phyloP scores from a whole-genome alignment of 306 rosid genomes.

The Vachellia collinsii region DNA sequence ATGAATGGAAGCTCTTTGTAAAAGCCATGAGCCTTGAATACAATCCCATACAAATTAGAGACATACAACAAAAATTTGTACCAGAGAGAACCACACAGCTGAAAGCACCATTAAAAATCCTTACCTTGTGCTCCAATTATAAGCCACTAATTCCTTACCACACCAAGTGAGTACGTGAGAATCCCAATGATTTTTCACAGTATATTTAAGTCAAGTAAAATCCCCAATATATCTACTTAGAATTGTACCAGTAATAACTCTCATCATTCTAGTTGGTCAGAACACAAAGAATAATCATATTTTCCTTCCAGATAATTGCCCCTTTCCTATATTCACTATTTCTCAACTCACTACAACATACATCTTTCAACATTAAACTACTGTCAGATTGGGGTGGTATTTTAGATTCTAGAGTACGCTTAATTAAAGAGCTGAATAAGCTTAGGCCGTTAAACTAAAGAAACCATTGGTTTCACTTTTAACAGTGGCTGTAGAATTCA shows the following conservation, averaged over 20 bases:
- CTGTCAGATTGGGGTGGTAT: background rate
- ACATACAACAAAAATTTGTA: background rate
- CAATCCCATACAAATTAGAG: background rate
- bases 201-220: background rate
- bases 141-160: too few relatives aligned
- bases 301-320: background rate
- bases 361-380: background rate
- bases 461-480: too few relatives aligned
- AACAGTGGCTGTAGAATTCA: too few relatives aligned
- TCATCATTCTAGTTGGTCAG: background rate
- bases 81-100: background rate
- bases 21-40: background rate
- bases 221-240: background rate
- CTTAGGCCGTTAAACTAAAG: background rate
- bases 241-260: background rate
- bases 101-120: background rate
- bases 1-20: background rate
- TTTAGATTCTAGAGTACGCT: background rate
- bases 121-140: background rate
- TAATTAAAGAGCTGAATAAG: background rate
- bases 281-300: background rate
- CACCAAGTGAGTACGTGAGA: too few relatives aligned
- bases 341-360: background rate
- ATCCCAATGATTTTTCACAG: background rate
- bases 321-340: background rate